Conservation (phyloP, 1,284 basidiomycete genomes). For the Calocybe gambosa region DNA sequence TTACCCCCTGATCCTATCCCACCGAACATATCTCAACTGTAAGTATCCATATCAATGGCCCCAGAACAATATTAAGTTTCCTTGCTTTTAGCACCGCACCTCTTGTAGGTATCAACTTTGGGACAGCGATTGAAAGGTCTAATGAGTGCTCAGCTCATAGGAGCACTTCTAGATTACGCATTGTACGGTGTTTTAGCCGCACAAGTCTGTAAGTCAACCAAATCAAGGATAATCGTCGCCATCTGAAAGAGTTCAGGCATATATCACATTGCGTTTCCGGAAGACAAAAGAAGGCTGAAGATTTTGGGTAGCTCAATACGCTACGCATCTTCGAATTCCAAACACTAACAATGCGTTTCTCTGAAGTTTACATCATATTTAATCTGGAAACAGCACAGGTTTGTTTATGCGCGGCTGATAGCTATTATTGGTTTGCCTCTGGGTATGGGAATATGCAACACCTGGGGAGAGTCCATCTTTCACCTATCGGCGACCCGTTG, state of each 20-base stretch:
- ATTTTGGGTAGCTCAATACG: constrained; percentile 2
- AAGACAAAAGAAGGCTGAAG: constrained; percentile 5
- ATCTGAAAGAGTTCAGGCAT: constrained; percentile 1
- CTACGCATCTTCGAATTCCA: neutral
- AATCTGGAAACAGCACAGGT: constrained; percentile 18
- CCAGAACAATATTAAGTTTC: no score
- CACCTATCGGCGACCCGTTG: constrained; percentile 17
- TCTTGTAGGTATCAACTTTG: neutral
- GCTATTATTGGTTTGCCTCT: constrained; percentile 19
- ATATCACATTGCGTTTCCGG: constrained; percentile 9
- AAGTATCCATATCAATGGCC: no score
- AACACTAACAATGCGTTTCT: neutral
- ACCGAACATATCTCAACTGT: no score
- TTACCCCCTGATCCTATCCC: no score
- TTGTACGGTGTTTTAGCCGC: constrained; percentile 11
- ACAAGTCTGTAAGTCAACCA: constrained; percentile 7
- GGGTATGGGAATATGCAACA: constrained; percentile 19
- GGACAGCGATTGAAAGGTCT: neutral
- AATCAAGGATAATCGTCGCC: neutral
- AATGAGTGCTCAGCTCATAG: constrained; percentile 6
- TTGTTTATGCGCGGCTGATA: constrained; percentile 17
- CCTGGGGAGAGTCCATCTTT: constrained; percentile 9
- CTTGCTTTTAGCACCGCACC: constrained; percentile 1
- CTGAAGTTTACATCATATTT: constrained; percentile 16
- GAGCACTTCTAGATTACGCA: constrained; percentile 7